These are phyloP conservation scores for Kitagawia praeruptora DNA, from an alignment of 129 eudicot genomes.

Conservation along the genomic window DNA sequence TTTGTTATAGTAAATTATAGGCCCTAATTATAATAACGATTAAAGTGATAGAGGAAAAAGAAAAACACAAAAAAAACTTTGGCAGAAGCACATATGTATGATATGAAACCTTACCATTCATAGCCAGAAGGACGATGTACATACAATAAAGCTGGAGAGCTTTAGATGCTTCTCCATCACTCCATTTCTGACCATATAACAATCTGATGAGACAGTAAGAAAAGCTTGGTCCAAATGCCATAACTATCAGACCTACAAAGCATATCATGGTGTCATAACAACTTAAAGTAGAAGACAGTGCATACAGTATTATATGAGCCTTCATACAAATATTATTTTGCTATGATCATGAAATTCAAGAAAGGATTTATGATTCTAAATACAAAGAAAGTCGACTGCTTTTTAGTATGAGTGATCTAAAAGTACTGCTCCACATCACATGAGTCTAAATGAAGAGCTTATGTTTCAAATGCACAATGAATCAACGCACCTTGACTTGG, in stretches of 20 bases:
- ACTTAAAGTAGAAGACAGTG: neutral
- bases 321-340: neutral
- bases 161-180: conserved; percentile 94
- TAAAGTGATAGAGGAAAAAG: neutral
- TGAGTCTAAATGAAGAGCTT: neutral
- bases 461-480: neutral
- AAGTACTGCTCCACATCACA: neutral
- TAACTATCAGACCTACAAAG: conserved; percentile 54
- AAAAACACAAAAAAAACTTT: neutral
- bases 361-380: neutral
- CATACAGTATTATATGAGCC: neutral
- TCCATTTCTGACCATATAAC: conserved; percentile 89
- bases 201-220: conserved; percentile 85
- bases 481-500: neutral
- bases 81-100: neutral
- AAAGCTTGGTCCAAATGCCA: conserved; percentile 98
- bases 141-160: conserved; percentile 77
- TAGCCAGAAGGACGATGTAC: conserved; percentile 68
- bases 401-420: neutral
- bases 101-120: conserved; percentile 53
- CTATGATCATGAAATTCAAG: neutral
- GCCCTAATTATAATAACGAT: neutral
- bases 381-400: neutral
- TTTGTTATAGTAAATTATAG: neutral
- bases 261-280: conserved; percentile 1